Percentiles rank a stretch among this genome's conserved stretches.
Conservation (phyloP, 1,139 yeast genomes). For the Blastobotrys buckinghamii region DNA sequence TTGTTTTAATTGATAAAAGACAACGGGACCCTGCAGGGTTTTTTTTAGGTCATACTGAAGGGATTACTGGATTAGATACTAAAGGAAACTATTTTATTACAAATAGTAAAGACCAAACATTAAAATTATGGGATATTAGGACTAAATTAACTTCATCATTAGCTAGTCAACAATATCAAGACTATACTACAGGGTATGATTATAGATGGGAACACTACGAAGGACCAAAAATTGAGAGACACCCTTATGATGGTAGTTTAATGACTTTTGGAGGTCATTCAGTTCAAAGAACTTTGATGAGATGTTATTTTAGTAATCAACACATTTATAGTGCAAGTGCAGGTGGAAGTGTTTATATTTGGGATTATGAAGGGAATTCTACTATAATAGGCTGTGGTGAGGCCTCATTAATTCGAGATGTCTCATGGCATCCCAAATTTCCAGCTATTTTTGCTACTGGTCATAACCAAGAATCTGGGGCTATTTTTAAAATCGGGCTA, state of each 20-base stretch:
- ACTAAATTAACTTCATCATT: conserved; percentile 17
- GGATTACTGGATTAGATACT: conserved; percentile 30
- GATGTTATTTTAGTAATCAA: conserved; percentile 32
- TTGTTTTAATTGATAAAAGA: conserved; percentile 77
- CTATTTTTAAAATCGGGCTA: neutral
- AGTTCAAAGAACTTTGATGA: conserved; percentile 29
- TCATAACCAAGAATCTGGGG: neutral
- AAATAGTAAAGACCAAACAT: conserved; percentile 31
- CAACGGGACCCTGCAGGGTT: conserved; percentile 49
- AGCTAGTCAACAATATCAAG: conserved; percentile 12
- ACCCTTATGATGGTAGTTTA: conserved; percentile 28
- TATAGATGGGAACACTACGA: conserved; percentile 26
- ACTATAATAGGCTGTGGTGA: no score
- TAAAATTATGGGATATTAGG: conserved; percentile 33
- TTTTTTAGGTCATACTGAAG: conserved; percentile 68
- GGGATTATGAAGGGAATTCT: conserved; percentile 21
- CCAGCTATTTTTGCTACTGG: conserved; percentile 21
- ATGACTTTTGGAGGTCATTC: conserved; percentile 32
- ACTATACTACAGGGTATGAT: conserved; percentile 23
- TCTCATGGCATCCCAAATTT: conserved; percentile 21
- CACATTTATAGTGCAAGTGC: conserved; percentile 33
- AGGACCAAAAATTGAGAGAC: conserved; percentile 18
- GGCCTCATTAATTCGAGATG: conserved; percentile 14
- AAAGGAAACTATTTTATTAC: conserved; percentile 28
- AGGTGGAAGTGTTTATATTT: conserved; percentile 29